Evolutionary conservation across 2,329 filamentous ascomycete species (phyloP).

Genomic region (Cercospora nicotianae): DNA sequence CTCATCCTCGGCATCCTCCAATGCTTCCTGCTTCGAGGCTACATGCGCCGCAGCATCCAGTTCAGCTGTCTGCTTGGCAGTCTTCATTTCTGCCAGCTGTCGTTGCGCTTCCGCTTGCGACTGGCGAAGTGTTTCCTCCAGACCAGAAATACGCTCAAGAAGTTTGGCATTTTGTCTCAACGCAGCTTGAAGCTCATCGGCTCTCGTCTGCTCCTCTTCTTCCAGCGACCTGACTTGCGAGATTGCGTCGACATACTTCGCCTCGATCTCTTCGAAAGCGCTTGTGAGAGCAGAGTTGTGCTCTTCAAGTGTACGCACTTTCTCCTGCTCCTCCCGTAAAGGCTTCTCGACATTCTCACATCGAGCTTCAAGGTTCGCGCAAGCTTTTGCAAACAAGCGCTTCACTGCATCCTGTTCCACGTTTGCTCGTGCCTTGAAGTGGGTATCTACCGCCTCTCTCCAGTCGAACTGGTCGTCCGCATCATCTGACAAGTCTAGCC

Average conservation of each 20-base stretch:
- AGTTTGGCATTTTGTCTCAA: conserved; percentile 45
- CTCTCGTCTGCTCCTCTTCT: conserved; percentile 43
- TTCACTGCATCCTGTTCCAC: conserved; percentile 51
- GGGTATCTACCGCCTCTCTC: conserved; percentile 48
- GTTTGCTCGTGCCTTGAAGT: conserved; percentile 46
- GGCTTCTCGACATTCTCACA: conserved; percentile 58
- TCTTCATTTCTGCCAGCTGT: conserved; percentile 41
- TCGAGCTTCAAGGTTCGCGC: conserved; percentile 57
- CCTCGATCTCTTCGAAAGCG: conserved; percentile 43
- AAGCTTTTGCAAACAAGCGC: conserved; percentile 53
- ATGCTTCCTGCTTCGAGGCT: conserved; percentile 48
- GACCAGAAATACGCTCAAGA: conserved; percentile 44
- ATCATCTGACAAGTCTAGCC: not conserved
- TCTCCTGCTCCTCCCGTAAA: conserved; percentile 48
- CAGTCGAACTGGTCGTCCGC: conserved; percentile 43
- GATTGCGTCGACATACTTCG: conserved; percentile 40
- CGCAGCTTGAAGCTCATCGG: conserved; percentile 41
- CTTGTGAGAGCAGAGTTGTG: conserved; percentile 41
- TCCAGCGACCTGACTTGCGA: conserved; percentile 43
- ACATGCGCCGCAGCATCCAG: conserved; percentile 45
- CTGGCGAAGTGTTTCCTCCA: conserved; percentile 33
- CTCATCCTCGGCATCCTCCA: conserved; percentile 46
- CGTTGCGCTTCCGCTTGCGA: conserved; percentile 35
- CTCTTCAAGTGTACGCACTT: conserved; percentile 38
- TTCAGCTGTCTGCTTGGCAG: conserved; percentile 48